Evolutionary conservation across 805 yeast genomes (phyloP).

Genomic region (Zygosaccharomyces lentus): DNA sequence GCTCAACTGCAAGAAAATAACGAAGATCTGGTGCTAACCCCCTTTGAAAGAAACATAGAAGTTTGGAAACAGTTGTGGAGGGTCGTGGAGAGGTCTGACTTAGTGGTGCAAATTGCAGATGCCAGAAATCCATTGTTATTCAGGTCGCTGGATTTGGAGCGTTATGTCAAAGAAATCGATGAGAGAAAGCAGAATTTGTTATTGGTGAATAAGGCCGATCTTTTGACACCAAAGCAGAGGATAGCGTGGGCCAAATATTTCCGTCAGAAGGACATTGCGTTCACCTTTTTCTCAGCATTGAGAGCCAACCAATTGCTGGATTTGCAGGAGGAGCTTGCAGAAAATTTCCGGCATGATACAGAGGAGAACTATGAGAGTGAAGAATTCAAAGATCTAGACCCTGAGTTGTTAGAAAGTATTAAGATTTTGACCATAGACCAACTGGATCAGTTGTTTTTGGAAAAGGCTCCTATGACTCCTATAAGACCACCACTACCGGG

Average conservation of each 20-base stretch:
- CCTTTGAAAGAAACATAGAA: conserved; percentile 94
- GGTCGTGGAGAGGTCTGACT: conserved; percentile 90
- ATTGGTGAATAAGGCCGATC: conserved; percentile 90
- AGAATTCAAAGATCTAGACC: conserved; percentile 34
- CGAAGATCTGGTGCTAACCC: conserved; percentile 78
- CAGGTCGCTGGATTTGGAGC: conserved; percentile 82
- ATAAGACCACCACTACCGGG: conserved; percentile 51
- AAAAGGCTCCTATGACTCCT: conserved; percentile 67
- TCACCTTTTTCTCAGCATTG: conserved; percentile 89
- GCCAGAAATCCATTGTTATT: conserved; percentile 91
- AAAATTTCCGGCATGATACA: conserved; percentile 32
- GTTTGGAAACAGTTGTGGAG: conserved; percentile 99
- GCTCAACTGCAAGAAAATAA: conserved; percentile 81
- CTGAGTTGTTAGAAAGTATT: conserved; percentile 45
- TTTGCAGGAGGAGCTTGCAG: conserved; percentile 44
- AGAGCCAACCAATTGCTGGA: conserved; percentile 74
- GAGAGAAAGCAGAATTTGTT: conserved; percentile 74
- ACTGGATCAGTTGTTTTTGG: conserved; percentile 72
- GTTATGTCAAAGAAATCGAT: conserved; percentile 72
- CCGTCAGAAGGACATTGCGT: conserved; percentile 60
- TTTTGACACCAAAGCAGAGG: conserved; percentile 74
- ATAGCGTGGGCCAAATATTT: conserved; percentile 84
- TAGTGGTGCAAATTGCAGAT: conserved; percentile 95
- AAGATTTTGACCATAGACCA: conserved; percentile 78
- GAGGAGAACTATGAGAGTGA: conserved; percentile 29